Conservation (phyloP, 2,329 filamentous ascomycete species). For the Pseudocercospora eumusae region DNA sequence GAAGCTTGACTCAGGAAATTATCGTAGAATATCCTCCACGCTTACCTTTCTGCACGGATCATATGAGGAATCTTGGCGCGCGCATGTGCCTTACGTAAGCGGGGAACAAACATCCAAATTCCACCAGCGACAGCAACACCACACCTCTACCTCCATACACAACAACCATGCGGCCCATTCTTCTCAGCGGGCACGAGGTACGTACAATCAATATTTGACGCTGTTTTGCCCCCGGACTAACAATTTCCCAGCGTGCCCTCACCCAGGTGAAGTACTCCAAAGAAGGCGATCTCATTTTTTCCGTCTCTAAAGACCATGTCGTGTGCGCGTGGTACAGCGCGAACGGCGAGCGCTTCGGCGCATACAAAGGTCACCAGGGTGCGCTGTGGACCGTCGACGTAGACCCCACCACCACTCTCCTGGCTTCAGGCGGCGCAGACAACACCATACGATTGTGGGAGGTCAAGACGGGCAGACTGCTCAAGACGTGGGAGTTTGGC, state of each 20-base stretch:
- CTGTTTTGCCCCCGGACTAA: background rate
- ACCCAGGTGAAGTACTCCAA: slow-evolving; percentile 69
- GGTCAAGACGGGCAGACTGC: slow-evolving; percentile 83
- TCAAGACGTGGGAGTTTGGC: slow-evolving; percentile 97
- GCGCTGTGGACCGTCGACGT: slow-evolving; percentile 99
- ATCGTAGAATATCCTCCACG: background rate
- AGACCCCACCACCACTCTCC: slow-evolving; percentile 85
- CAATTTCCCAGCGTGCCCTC: slow-evolving; percentile 16
- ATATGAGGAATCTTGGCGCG: slow-evolving; percentile 2
- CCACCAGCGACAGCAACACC: slow-evolving; percentile 1
- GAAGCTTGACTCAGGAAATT: background rate
- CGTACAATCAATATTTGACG: background rate
- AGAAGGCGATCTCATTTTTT: slow-evolving; percentile 97
- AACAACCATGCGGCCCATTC: slow-evolving; percentile 87
- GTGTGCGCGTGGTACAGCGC: slow-evolving; percentile 96
- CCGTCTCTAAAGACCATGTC: slow-evolving; percentile 91
- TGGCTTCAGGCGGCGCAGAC: slow-evolving; percentile 94
- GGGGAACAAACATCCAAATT: background rate
- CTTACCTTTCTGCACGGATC: background rate
- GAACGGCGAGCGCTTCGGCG: slow-evolving; percentile 96
- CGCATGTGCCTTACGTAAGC: slow-evolving; percentile 1
- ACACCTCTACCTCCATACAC: slow-evolving; percentile 14
- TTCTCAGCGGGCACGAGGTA: slow-evolving; percentile 80
- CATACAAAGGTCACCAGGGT: slow-evolving; percentile 95
- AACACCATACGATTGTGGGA: slow-evolving; percentile 99